phyloP scores from a whole-genome alignment of 306 rosid genomes.

The Cyclanthera cordifolia region DNA sequence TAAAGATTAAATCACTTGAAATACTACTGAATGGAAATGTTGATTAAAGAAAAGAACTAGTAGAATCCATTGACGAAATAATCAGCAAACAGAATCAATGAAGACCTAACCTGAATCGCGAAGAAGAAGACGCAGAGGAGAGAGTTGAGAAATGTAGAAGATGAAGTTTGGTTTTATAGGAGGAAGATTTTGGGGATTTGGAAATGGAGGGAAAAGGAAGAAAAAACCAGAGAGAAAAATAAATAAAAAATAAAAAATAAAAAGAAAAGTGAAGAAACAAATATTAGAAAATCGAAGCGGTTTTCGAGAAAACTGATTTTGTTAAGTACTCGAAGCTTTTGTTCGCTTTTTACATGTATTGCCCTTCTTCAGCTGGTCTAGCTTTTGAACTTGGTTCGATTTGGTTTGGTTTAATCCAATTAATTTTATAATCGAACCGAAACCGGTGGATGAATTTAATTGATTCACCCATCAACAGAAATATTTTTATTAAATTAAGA shows the following conservation, averaged over 20 bases:
- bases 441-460: no score
- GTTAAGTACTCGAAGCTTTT: background rate
- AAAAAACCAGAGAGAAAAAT: background rate
- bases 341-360: slow-evolving; percentile 3
- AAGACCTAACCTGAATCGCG: slow-evolving; percentile 5
- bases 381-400: background rate
- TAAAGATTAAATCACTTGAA: background rate
- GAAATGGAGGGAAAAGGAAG: slow-evolving; percentile 11
- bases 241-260: background rate
- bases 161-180: slow-evolving; percentile 3
- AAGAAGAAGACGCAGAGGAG: background rate
- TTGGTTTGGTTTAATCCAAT: background rate
- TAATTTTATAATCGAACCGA: no score
- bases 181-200: background rate
- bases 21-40: background rate
- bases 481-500: no score
- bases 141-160: slow-evolving; percentile 5
- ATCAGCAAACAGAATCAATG: background rate
- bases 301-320: slow-evolving; percentile 2
- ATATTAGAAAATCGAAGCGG: no score
- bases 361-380: background rate
- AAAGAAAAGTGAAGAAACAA: no score
- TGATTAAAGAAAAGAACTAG: background rate
- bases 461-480: no score
- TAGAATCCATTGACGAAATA: background rate